These are phyloP conservation scores for Amanita inopinata DNA, from an alignment of 768 basidiomycete species.

Conservation along the genomic window DNA sequence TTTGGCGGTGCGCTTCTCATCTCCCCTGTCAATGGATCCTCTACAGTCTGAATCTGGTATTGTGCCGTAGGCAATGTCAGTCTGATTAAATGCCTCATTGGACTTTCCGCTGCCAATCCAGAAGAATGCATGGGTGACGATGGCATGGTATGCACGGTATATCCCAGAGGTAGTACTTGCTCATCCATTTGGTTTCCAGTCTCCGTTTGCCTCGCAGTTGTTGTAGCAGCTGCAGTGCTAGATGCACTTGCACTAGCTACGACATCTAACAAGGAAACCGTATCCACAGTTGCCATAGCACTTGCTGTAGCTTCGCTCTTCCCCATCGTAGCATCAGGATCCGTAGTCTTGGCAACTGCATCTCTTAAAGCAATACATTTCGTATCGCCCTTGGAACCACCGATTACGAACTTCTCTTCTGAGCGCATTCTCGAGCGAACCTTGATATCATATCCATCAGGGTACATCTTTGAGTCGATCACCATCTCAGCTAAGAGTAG, in stretches of 20 bases:
- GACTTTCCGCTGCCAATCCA: slow-evolving; percentile 36
- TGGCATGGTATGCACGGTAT: slow-evolving; percentile 66
- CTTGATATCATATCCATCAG: slow-evolving; percentile 57
- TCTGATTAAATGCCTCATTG: slow-evolving; percentile 69
- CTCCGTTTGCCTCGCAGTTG: not conserved
- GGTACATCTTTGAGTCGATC: slow-evolving; percentile 73
- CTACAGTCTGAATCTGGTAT: slow-evolving; percentile 64
- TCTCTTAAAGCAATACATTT: slow-evolving; percentile 24
- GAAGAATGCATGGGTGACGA: slow-evolving; percentile 77
- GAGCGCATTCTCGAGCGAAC: slow-evolving; percentile 36
- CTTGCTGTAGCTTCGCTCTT: slow-evolving; percentile 10
- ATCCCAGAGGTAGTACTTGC: slow-evolving; percentile 39
- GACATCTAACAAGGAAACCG: not conserved
- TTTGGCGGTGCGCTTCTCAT: slow-evolving; percentile 46
- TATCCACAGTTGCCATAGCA: not conserved
- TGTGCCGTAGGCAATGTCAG: slow-evolving; percentile 77
- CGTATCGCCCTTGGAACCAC: slow-evolving; percentile 1
- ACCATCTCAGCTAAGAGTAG: slow-evolving; percentile 71
- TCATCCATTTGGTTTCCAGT: not conserved
- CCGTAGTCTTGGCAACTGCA: slow-evolving; percentile 10
- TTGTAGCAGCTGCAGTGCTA: slow-evolving; percentile 6
- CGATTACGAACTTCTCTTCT: slow-evolving; percentile 17
- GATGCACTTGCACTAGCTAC: slow-evolving; percentile 1
- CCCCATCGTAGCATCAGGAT: slow-evolving; percentile 14
- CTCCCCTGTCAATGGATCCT: slow-evolving; percentile 76